Conservation (phyloP, 2,329 filamentous ascomycete species). For the Colletotrichum plurivorum region DNA sequence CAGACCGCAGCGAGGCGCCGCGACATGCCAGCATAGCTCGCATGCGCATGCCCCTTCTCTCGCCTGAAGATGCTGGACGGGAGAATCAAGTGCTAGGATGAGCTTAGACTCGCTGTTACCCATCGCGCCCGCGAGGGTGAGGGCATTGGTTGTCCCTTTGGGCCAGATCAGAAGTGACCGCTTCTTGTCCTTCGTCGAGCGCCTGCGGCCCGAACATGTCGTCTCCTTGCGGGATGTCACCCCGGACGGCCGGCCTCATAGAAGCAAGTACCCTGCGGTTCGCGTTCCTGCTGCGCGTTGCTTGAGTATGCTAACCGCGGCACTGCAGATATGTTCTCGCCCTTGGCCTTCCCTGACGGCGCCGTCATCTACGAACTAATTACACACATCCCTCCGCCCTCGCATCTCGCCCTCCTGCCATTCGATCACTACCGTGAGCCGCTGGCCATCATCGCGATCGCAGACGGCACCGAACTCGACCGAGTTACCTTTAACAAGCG, state of each 20-base stretch:
- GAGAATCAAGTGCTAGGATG: conserved; percentile 74
- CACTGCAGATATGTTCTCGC: conserved; percentile 88
- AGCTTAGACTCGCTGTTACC: conserved; percentile 90
- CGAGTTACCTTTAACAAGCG: conserved; percentile 68
- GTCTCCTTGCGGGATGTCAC: conserved; percentile 89
- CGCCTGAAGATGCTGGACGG: conserved; percentile 41
- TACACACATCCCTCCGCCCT: conserved; percentile 83
- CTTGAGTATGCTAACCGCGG: conserved; percentile 16
- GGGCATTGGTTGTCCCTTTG: conserved; percentile 87
- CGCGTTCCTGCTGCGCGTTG: background rate
- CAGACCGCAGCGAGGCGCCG: conserved; percentile 18
- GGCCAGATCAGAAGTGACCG: conserved; percentile 87
- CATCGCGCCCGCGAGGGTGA: conserved; percentile 91
- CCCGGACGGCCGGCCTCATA: conserved; percentile 85
- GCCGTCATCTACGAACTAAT: conserved; percentile 91
- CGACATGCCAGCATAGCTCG: conserved; percentile 38
- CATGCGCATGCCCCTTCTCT: conserved; percentile 20
- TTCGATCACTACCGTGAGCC: conserved; percentile 94
- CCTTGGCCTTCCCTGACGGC: conserved; percentile 87
- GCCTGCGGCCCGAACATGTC: conserved; percentile 84
- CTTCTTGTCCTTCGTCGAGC: conserved; percentile 83
- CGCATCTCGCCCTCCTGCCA: conserved; percentile 84
- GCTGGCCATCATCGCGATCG: conserved; percentile 85
- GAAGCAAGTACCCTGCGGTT: conserved; percentile 72
- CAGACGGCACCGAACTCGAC: conserved; percentile 81